A percentile compares a stretch with the other conserved stretches of the same genome.
These are phyloP conservation scores for Stereum hirsutum DNA, from an alignment of 1,284 basidiomycete genomes.

Conservation along the genomic window DNA sequence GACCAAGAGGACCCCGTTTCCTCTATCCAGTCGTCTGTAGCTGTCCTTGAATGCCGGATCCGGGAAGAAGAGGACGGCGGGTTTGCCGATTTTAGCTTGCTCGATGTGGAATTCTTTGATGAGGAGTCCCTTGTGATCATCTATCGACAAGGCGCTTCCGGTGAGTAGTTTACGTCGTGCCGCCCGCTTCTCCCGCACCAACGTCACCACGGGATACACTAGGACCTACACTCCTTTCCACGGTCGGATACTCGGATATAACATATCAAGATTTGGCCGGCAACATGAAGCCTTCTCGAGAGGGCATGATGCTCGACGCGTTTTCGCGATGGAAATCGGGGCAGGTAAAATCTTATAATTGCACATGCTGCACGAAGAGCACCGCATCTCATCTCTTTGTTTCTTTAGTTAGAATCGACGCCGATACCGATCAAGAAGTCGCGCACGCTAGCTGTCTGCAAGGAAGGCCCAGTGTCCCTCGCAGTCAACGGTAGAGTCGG, in stretches of 20 bases:
- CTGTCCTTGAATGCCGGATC: constrained; percentile 42
- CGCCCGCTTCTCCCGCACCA: constrained; percentile 13
- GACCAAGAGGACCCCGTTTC: constrained; percentile 26
- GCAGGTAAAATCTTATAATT: constrained; percentile 26
- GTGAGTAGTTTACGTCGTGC: constrained; percentile 31
- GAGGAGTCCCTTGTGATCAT: constrained; percentile 57
- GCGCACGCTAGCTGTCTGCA: constrained; percentile 44
- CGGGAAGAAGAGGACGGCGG: constrained; percentile 25
- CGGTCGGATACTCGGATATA: constrained; percentile 47
- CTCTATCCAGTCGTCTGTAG: constrained; percentile 31
- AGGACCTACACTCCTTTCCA: constrained; percentile 48
- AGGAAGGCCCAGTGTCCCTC: constrained; percentile 41
- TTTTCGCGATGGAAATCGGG: constrained; percentile 44
- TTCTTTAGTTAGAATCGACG: constrained; percentile 10
- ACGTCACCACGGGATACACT: constrained; percentile 20
- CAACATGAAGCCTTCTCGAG: constrained; percentile 36
- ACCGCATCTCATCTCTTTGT: not conserved
- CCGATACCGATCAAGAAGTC: constrained; percentile 46
- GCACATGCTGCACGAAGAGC: not conserved
- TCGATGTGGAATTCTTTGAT: constrained; percentile 71
- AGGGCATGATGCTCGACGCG: constrained; percentile 51
- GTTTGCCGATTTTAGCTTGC: constrained; percentile 33
- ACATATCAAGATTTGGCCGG: constrained; percentile 43
- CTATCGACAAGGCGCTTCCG: constrained; percentile 24
- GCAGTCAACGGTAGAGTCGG: constrained; percentile 67